A percentile compares a stretch with the other conserved stretches of the same genome.
phyloP scores from a whole-genome alignment of 2,329 filamentous ascomycete species.

The Aspergillus novofumigatus region DNA sequence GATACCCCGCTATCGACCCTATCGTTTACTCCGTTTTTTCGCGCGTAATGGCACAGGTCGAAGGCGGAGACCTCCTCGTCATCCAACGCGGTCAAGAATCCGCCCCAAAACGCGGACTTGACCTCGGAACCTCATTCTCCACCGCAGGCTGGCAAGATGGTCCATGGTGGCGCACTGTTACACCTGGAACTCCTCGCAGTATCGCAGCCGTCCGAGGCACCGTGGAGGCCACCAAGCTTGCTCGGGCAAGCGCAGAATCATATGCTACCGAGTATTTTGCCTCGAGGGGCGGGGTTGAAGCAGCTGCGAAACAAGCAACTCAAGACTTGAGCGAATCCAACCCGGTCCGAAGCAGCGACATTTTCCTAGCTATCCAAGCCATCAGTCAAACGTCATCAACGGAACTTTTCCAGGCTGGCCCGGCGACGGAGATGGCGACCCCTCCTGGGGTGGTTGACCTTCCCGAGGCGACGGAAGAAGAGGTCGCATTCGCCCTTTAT shows the following conservation, averaged over 20 bases:
- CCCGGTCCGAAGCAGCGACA: conserved; percentile 85
- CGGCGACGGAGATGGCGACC: conserved; percentile 33
- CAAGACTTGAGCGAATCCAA: conserved; percentile 78
- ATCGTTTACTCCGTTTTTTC: conserved; percentile 89
- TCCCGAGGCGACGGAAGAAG: conserved; percentile 46
- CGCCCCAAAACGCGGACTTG: conserved; percentile 60
- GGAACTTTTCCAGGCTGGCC: conserved; percentile 63
- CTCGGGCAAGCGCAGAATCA: conserved; percentile 79
- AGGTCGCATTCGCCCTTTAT: conserved; percentile 73
- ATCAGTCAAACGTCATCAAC: conserved; percentile 62
- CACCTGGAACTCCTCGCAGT: conserved; percentile 63
- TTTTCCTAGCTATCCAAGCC: conserved; percentile 94
- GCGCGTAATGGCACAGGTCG: conserved; percentile 97
- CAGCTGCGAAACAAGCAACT: conserved; percentile 73
- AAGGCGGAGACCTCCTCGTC: conserved; percentile 90
- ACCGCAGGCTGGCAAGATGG: conserved; percentile 77
- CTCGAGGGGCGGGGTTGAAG: conserved; percentile 70
- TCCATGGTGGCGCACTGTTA: conserved; percentile 78
- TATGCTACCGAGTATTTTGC: conserved; percentile 84
- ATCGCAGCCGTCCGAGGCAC: conserved; percentile 76
- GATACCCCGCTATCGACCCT: conserved; percentile 90
- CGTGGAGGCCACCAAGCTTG: conserved; percentile 84
- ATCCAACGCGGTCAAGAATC: conserved; percentile 90
- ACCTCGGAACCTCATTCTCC: conserved; percentile 26
- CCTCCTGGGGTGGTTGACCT: conserved; percentile 33